Base-by-base conservation (phyloP, 148 eudicot species). In the Fagopyrum homotropicum region DNA sequence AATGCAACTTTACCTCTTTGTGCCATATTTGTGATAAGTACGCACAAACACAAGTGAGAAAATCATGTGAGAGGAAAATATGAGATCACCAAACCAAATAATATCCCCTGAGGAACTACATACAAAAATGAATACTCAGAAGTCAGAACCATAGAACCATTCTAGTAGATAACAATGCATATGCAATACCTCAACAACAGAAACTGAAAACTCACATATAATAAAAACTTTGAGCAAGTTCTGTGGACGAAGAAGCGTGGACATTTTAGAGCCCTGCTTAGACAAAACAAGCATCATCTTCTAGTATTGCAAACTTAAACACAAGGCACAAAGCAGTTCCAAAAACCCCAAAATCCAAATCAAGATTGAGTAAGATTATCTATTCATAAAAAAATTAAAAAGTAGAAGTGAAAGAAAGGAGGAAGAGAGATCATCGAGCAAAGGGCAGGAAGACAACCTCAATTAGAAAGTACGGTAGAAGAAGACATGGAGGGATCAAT, bases 101-200 rank as follows among this genome's bases (percentile, higher is more conserved):
- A 88, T 52, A 88, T 82, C 16, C 97, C 97, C 22, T 81, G 83
- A 77, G 95, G 89, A 87, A 93, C 98, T 91, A 91, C 98, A 93
- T 48, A 48, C 51, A 48, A 48, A 48, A 7, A 48, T 11, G 26
- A 22, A 0, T 22, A 22, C 26, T 22, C 26, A 22, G 26, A 22
- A 22, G 26, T 84, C 46, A 76, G 79, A 54, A 80, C 49, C 16
- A 63, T 63, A 22, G 30, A 11, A 3, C 45, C 12, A 26, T 26
- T 9, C 30, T 22, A 19, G 10, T 22, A 8, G 0, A 22, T 22
- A 59, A 4, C 8, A 48, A 59, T 59, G 30, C 29, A 59, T 59
- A 19, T 7, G 9, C 29, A 22, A 19, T 59, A 19, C 11, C 64
- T 17, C 30, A 59, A 22, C 29, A 19, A 59, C 3, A 76, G 43